Base-by-base conservation (phyloP, 805 yeast species). In the Candida methanosorbosa region DNA sequence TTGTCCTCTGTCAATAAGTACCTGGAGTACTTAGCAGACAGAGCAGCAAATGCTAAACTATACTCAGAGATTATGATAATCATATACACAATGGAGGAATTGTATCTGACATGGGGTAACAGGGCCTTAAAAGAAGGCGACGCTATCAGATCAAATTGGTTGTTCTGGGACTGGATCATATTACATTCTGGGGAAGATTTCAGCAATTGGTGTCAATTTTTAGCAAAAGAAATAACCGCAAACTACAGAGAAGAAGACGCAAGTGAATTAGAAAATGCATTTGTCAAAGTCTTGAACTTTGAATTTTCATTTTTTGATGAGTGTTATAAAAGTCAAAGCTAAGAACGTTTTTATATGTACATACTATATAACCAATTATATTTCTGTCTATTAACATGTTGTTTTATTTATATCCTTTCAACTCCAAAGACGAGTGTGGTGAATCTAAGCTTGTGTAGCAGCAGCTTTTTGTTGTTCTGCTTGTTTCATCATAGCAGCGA, bases 101-200 rank as follows among this genome's bases (percentile, higher is more conserved):
- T 69, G 1, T 73, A 72, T 43, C 55, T 68, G 29, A 65, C 64
- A 18, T 73, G 78, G 79, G 76, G 75, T 1, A 60, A 66, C 22
- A 45, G 57, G 38, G 54, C 59, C 24, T 38, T 52, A 2, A 15
- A n/a, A 16, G 11, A 11, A 9, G 25, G 25, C 3, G 38, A 43
- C 1, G 45, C 57, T 31, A n/a, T n/a, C n/a, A n/a, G n/a, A n/a
- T 49, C 71, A 24, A 59, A 57, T 18, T 71, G 66, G 61, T 70
- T 66, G 40, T 53, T 65, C 38, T 60, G 65, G 31, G 73, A 68
- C 32, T 73, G 79, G 78, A 63, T 72, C 28, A 61, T 52, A 30
- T 49, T 72, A 33, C 78, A 72, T 41, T 65, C 68, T 40, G 78
- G 78, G 4, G 53, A 51, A 4, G 68, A 49, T 9, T 73, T 73